Conservation (phyloP, 2,329 filamentous ascomycete species). For the Trichothecium roseum region DNA sequence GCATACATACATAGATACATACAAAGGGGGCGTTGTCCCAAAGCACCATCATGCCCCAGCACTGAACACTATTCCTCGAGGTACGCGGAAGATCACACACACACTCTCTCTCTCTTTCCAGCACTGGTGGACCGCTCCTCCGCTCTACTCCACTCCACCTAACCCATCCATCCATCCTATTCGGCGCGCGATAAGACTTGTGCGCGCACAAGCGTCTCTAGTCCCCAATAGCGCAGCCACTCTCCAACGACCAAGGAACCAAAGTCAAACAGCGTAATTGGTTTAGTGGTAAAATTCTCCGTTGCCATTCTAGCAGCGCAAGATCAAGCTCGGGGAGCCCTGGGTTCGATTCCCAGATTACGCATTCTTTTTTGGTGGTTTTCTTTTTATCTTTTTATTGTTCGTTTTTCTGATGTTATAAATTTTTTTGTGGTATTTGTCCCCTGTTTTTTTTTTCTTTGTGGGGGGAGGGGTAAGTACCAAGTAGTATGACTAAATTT, state of each 20-base stretch:
- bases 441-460: no score
- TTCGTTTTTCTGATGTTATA: not conserved
- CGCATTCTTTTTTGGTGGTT: not conserved
- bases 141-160: no score
- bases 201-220: no score
- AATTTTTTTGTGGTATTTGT: not conserved
- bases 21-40: not conserved
- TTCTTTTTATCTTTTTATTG: no score
- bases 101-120: no score
- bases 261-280: conserved; percentile 12
- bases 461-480: conserved; percentile 6
- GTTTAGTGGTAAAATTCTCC: conserved; percentile 21
- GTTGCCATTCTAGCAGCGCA: conserved; percentile 16
- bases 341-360: conserved; percentile 8
- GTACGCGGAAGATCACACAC: no score
- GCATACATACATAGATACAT: not conserved
- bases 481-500: no score
- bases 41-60: not conserved
- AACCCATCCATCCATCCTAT: conserved; percentile 4
- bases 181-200: not conserved
- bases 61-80: no score
- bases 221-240: no score
- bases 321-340: conserved; percentile 17
- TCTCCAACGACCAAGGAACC: not conserved
- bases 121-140: no score